phyloP scores from a whole-genome alignment of 2,329 filamentous ascomycete species.

The Aureobasidium sp. region DNA sequence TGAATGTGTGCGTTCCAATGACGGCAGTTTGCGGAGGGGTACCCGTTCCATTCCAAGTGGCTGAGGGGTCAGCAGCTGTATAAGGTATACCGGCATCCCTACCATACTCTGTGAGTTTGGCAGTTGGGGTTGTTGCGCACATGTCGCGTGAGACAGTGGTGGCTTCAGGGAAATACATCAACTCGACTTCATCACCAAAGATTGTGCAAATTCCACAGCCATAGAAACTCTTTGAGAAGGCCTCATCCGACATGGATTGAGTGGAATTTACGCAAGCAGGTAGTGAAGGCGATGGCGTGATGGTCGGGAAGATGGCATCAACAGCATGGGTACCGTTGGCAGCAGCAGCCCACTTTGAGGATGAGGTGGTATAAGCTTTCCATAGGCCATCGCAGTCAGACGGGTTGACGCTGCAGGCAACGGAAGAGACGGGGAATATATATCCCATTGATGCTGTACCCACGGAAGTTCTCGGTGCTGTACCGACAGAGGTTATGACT shows the following conservation, averaged over 20 bases:
- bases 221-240: conserved; percentile 16
- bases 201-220: conserved; percentile 26
- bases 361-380: conserved; percentile 20
- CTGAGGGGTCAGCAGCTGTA: conserved; percentile 19
- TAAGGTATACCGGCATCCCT: conserved; percentile 18
- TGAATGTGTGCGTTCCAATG: conserved; percentile 21
- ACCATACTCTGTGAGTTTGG: conserved; percentile 20
- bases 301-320: not conserved
- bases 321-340: conserved; percentile 11
- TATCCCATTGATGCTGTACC: conserved; percentile 12
- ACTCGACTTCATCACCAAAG: conserved; percentile 22
- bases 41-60: conserved; percentile 1
- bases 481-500: conserved; percentile 12
- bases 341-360: conserved; percentile 8
- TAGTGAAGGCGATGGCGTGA: conserved; percentile 18
- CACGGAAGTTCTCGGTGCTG: conserved; percentile 13
- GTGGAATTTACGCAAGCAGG: conserved; percentile 20
- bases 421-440: conserved; percentile 17
- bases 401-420: conserved; percentile 20
- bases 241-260: conserved; percentile 13
- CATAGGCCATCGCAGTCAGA: conserved; percentile 23
- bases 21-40: conserved; percentile 15
- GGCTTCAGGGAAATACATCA: conserved; percentile 23
- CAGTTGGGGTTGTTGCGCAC: conserved; percentile 22
- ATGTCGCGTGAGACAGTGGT: conserved; percentile 21